Percentiles rank a stretch among this genome's conserved stretches.
Conservation (phyloP, 176 grass and related monocot genomes). For the Canna indica region DNA sequence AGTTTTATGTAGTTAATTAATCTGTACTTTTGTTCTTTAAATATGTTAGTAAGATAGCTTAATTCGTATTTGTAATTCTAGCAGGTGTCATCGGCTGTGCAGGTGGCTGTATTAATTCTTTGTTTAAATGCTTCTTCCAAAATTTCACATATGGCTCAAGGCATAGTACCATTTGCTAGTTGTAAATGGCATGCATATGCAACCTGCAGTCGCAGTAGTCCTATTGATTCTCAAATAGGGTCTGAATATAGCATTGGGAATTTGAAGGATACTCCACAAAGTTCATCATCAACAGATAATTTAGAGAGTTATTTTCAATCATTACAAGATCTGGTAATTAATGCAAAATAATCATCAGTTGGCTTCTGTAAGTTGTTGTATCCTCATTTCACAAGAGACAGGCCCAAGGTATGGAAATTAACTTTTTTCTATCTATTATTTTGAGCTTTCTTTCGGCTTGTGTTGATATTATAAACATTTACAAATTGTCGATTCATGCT, state of each 20-base stretch:
- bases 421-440: background rate
- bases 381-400: conserved; percentile 78
- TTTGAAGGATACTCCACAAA: conserved; percentile 44
- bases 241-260: conserved; percentile 42
- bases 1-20: no score
- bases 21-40: no score
- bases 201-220: conserved; percentile 35
- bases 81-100: no score
- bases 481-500: no score
- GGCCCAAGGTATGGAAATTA: conserved; percentile 83
- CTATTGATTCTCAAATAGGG: conserved; percentile 25
- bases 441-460: background rate
- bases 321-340: conserved; percentile 39
- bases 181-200: conserved; percentile 68
- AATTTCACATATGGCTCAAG: conserved; percentile 86
- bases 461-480: no score
- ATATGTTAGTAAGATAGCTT: background rate
- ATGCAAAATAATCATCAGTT: conserved; percentile 42
- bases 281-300: conserved; percentile 39
- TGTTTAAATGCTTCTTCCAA: conserved; percentile 74
- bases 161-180: conserved; percentile 66
- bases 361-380: conserved; percentile 49
- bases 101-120: conserved; percentile 44
- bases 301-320: conserved; percentile 58
- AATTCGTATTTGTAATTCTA: background rate